These are phyloP conservation scores for Arthrobotrys pseudoclavata DNA, from an alignment of 2,329 filamentous ascomycete genomes.

Conservation along the genomic window DNA sequence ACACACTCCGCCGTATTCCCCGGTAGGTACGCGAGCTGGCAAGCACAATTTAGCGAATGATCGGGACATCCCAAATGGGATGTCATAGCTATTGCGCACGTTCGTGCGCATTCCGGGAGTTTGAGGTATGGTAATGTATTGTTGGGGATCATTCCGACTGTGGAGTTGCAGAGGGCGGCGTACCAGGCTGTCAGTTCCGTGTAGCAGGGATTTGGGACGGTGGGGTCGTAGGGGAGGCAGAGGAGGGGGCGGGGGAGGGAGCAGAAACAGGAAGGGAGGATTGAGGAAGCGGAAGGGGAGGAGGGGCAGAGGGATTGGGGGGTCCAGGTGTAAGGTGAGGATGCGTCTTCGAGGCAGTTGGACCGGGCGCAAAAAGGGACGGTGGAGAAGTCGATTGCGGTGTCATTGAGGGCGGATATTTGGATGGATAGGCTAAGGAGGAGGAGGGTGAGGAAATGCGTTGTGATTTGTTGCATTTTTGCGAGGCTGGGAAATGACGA, in stretches of 20 bases:
- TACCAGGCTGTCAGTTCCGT: slow-evolving; percentile 29
- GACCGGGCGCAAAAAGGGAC: slow-evolving; percentile 18
- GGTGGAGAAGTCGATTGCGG: slow-evolving; percentile 40
- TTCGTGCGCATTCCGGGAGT: slow-evolving; percentile 30
- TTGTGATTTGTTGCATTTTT: slow-evolving; percentile 57
- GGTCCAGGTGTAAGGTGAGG: slow-evolving; percentile 30
- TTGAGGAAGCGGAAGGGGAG: neutral
- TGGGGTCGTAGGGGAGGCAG: slow-evolving; percentile 49
- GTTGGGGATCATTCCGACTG: neutral
- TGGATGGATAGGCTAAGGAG: neutral
- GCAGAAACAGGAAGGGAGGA: slow-evolving; percentile 43
- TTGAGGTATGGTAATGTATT: slow-evolving; percentile 23
- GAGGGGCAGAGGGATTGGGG: slow-evolving; percentile 27
- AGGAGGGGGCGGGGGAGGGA: slow-evolving; percentile 27
- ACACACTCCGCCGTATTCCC: slow-evolving; percentile 33
- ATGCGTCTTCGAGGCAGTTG: slow-evolving; percentile 10
- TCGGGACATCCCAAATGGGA: slow-evolving; percentile 48
- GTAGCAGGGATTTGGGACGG: slow-evolving; percentile 24
- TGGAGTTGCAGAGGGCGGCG: neutral
- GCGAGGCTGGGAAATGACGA: slow-evolving; percentile 2
- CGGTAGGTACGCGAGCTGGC: slow-evolving; percentile 30
- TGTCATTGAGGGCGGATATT: slow-evolving; percentile 10
- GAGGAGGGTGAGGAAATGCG: slow-evolving; percentile 8
- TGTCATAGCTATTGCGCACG: slow-evolving; percentile 23
- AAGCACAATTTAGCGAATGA: slow-evolving; percentile 27